These are phyloP conservation scores for Nowakowskiella sp. DNA, from an alignment of 192 early-diverging fungal species.

Conservation along the genomic window DNA sequence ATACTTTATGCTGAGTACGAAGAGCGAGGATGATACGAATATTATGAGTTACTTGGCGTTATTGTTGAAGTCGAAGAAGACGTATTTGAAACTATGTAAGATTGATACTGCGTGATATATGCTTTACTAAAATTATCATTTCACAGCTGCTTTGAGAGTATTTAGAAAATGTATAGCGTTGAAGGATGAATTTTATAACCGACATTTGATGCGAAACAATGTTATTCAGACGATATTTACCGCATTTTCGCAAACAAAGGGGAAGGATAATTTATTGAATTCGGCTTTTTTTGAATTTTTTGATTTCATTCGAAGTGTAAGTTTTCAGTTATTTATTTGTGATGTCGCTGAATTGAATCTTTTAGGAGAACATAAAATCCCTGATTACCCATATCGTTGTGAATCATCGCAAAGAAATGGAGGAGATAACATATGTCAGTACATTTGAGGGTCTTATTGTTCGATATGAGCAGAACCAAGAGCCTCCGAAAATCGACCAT, in stretches of 20 bases:
- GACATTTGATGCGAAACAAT: slow-evolving; percentile 59
- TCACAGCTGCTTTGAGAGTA: slow-evolving; percentile 67
- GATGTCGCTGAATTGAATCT: not conserved
- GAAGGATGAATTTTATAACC: slow-evolving; percentile 77
- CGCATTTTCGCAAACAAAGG: slow-evolving; percentile 50
- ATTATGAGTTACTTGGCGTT: slow-evolving; percentile 52
- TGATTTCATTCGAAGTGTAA: slow-evolving; percentile 65
- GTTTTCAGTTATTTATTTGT: not conserved
- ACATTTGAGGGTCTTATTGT: slow-evolving; percentile 51
- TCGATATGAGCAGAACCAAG: slow-evolving; percentile 58
- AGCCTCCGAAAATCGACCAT: slow-evolving; percentile 29
- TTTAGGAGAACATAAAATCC: slow-evolving; percentile 49
- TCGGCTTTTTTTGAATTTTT: slow-evolving; percentile 88
- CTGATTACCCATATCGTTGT: slow-evolving; percentile 65
- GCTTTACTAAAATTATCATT: not conserved
- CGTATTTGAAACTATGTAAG: slow-evolving; percentile 63
- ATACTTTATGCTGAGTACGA: slow-evolving; percentile 64
- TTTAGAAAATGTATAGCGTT: slow-evolving; percentile 68
- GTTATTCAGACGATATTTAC: slow-evolving; percentile 62
- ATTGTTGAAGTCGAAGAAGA: slow-evolving; percentile 59
- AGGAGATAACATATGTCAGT: slow-evolving; percentile 51
- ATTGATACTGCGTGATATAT: not conserved
- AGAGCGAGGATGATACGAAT: too few relatives aligned
- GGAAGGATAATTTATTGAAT: slow-evolving; percentile 74
- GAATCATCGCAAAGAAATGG: slow-evolving; percentile 49